These are phyloP conservation scores for Microcera coccophila DNA, from an alignment of 2,329 filamentous ascomycete species.

Conservation along the genomic window DNA sequence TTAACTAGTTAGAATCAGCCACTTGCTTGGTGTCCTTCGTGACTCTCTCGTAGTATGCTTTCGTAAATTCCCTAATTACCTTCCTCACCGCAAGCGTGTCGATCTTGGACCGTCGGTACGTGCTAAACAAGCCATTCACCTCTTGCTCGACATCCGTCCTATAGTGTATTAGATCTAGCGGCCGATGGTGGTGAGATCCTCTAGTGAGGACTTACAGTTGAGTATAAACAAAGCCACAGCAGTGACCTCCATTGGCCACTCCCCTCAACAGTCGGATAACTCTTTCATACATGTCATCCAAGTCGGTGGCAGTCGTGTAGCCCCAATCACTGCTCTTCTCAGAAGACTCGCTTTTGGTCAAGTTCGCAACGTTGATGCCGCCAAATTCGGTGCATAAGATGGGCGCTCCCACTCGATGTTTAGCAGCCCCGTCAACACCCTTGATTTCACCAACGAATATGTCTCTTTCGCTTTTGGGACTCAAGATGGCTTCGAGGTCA, in stretches of 20 bases:
- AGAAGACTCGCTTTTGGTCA: conserved; percentile 22
- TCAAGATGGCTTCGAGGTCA: conserved; percentile 51
- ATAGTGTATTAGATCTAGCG: not conserved
- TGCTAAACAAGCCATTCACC: conserved; percentile 63
- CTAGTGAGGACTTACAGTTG: conserved; percentile 49
- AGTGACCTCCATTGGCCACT: conserved; percentile 52
- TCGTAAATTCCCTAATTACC: conserved; percentile 51
- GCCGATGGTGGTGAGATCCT: not conserved
- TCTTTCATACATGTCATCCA: conserved; percentile 55
- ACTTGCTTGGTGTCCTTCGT: no score
- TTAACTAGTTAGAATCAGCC: no score
- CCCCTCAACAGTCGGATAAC: conserved; percentile 57
- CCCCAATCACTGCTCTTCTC: conserved; percentile 57
- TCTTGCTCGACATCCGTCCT: conserved; percentile 63
- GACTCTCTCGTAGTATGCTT: not conserved
- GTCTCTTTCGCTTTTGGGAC: conserved; percentile 46
- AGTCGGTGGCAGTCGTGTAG: conserved; percentile 61
- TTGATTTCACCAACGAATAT: conserved; percentile 52
- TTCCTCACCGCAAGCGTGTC: conserved; percentile 53
- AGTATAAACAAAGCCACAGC: conserved; percentile 63
- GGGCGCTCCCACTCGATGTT: conserved; percentile 52
- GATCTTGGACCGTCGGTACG: conserved; percentile 58
- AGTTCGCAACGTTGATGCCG: conserved; percentile 61
- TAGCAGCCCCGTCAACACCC: conserved; percentile 43
- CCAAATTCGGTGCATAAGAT: conserved; percentile 66